Base-by-base conservation (phyloP, 1,284 basidiomycete species). In the Microbotryum saponariae region DNA sequence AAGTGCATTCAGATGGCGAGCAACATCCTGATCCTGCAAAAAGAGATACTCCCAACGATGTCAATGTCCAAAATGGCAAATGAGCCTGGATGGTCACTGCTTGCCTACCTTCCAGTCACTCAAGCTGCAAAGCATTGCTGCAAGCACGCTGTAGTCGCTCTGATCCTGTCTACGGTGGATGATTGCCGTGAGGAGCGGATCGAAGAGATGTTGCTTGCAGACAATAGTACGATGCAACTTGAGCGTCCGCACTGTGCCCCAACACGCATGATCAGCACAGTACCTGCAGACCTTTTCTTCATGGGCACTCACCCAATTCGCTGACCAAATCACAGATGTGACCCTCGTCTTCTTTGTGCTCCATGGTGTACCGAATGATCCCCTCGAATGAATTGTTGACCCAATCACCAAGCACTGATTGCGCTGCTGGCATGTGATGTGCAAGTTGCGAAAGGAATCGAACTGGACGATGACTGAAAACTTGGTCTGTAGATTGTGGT, bases 1-100 rank as follows among this genome's bases (percentile, higher is more conserved):
- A n/a, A 68, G 54, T 31, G 60, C 62, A 61, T 66, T 68, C 21
- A 68, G 54, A 18, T 64, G 65, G 4, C 67, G 62, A 5, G 67
- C 62, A 23, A 66, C 59, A 46, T 68, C 67, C 62, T 57, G 62
- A 56, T 66, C 64, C 66, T 67, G 56, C 33, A 20, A 16, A 6
- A n/a, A 4, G 18, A 14, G 20, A 4, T 8, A 3, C 20, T 1
- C 14, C 54, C 37, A 56, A 46, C 18, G 9, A 27, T 6, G 14
- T 25, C 18, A 33, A 4, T 6, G 16, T 20, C 33, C 23, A 16
- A 25, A 5, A 16, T 45, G 6, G 12, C 7, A 1, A 21, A 9
- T 18, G 37, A 18, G 37, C 37, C 16, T 42, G 37, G 3, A 42
- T 42, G 12, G 4, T 42, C 12, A 42, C 37, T 42, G 37, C 37